Conservation (phyloP, 1,284 basidiomycete species). For the Cryptococcus sp. region DNA sequence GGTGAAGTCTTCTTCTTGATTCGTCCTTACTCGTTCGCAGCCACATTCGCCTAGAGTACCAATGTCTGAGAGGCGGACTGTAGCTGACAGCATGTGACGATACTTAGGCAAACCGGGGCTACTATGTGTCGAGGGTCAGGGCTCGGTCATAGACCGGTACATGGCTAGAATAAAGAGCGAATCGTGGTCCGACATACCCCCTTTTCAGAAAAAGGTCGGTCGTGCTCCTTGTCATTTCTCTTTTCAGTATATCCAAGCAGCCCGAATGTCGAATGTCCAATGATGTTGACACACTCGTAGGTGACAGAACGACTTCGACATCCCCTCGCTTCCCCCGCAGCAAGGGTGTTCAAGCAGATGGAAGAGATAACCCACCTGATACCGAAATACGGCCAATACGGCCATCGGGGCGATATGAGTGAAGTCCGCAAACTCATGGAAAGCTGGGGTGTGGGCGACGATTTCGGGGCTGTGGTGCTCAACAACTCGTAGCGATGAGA, state of each 20-base stretch:
- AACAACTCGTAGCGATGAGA: constrained; percentile 11
- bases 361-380: constrained; percentile 53
- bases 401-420: constrained; percentile 55
- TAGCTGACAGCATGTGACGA: too few relatives aligned
- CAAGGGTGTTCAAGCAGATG: constrained; percentile 50
- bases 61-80: too few relatives aligned
- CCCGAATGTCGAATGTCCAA: too few relatives aligned
- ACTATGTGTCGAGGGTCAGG: constrained; percentile 54
- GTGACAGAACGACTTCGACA: constrained; percentile 54
- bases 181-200: constrained; percentile 55
- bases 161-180: constrained; percentile 55
- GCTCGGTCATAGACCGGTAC: constrained; percentile 46
- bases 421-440: constrained; percentile 53
- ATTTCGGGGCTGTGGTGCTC: constrained; percentile 50
- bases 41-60: too few relatives aligned
- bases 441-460: constrained; percentile 51
- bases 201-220: constrained; percentile 54
- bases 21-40: neutral
- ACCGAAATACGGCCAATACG: constrained; percentile 48
- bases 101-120: constrained; percentile 54
- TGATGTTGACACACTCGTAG: constrained; percentile 17
- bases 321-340: constrained; percentile 23
- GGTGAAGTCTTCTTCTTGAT: too few relatives aligned
- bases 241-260: too few relatives aligned
- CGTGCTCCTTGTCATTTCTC: neutral